Percentiles rank a stretch among this genome's conserved stretches.
These are phyloP conservation scores for Prunella vulgaris DNA, from an alignment of 257 asterid genomes.

Conservation along the genomic window DNA sequence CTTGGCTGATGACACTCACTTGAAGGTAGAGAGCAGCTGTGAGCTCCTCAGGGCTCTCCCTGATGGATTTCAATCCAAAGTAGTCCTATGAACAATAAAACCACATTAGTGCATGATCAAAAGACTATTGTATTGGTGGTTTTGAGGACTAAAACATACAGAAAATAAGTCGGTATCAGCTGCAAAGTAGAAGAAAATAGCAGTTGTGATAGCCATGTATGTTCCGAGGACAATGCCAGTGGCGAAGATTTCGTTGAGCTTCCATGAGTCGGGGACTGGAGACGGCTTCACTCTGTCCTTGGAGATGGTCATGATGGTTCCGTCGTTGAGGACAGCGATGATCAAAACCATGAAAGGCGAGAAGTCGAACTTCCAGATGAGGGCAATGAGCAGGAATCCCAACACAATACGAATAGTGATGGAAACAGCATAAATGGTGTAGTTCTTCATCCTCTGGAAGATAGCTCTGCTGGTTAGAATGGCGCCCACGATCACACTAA, in stretches of 20 bases:
- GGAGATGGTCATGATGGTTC: constrained; percentile 94
- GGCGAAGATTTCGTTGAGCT: constrained; percentile 84
- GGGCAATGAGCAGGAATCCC: constrained; percentile 89
- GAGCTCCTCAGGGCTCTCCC: constrained; percentile 43
- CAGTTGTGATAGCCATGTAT: constrained; percentile 75
- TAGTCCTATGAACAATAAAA: constrained; percentile 24
- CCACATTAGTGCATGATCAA: not conserved
- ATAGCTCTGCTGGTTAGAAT: constrained; percentile 86
- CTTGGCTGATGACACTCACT: constrained; percentile 93
- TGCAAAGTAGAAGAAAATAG: constrained; percentile 73
- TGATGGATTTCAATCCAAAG: constrained; percentile 51
- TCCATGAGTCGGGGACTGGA: constrained; percentile 92
- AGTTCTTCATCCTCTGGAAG: constrained; percentile 93
- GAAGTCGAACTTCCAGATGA: constrained; percentile 87
- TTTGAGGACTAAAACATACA: constrained; percentile 26
- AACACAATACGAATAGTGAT: constrained; percentile 82
- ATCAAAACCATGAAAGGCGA: constrained; percentile 89
- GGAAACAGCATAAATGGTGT: constrained; percentile 85
- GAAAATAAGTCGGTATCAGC: constrained; percentile 63
- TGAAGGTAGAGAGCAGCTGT: constrained; percentile 87
- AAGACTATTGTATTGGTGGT: not conserved
- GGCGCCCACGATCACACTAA: constrained; percentile 82
- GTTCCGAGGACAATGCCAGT: constrained; percentile 85
- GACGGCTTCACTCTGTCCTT: constrained; percentile 86
- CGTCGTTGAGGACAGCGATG: constrained; percentile 84